phyloP scores from a whole-genome alignment of 176 grass and related monocot genomes.

The Aegilops sharonensis region DNA sequence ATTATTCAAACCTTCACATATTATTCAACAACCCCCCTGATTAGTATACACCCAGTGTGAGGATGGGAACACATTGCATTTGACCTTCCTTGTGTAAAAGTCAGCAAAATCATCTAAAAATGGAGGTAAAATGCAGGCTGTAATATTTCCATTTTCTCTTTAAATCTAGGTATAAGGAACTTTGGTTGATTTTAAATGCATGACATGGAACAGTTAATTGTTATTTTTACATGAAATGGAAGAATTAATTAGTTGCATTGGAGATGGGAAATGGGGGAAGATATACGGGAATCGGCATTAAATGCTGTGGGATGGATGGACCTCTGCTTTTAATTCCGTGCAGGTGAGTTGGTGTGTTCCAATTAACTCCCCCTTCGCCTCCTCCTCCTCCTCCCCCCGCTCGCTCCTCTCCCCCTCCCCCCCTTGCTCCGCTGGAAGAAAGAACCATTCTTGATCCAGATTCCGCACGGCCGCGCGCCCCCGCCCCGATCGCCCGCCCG shows the following conservation, averaged over 20 bases:
- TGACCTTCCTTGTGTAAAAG: neutral
- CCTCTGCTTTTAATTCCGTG: slow-evolving; percentile 48
- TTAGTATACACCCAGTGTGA: neutral
- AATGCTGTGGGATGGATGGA: slow-evolving; percentile 32
- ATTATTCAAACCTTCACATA: slow-evolving; percentile 23
- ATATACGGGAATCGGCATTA: slow-evolving; percentile 18
- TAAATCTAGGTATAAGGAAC: neutral
- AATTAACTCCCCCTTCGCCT: slow-evolving; percentile 29
- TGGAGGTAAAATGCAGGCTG: too few species aligned
- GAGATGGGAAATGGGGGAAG: neutral
- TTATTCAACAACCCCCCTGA: slow-evolving; percentile 10
- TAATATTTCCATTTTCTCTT: too few species aligned
- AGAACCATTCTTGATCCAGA: slow-evolving; percentile 51
- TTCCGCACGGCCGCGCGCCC: neutral
- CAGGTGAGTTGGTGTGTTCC: slow-evolving; percentile 44
- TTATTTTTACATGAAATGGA: too few species aligned
- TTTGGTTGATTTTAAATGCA: too few species aligned
- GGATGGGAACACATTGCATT: neutral
- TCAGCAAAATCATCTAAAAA: neutral
- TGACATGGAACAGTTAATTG: too few species aligned
- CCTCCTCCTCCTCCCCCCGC: neutral
- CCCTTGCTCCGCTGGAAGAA: slow-evolving; percentile 29
- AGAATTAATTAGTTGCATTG: too few species aligned
- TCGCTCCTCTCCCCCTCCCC: neutral
- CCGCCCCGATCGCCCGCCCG: slow-evolving; percentile 1